Percentiles rank a stretch among this genome's conserved stretches.
Conservation (phyloP, 2,329 filamentous ascomycete genomes). For the Verticillium albo-atrum region DNA sequence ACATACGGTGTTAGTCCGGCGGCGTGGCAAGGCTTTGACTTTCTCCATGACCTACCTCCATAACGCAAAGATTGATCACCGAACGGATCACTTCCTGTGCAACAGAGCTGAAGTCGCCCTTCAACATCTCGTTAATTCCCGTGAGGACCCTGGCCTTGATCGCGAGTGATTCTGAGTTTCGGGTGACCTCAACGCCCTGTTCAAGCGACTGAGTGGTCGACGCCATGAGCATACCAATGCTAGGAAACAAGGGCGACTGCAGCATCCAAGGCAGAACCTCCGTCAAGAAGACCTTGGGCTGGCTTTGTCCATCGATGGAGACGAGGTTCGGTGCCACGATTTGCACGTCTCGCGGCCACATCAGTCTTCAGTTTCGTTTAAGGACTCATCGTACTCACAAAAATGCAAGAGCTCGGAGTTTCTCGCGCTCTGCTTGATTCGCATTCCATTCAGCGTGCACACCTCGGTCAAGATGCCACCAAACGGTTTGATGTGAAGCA, state of each 20-base stretch:
- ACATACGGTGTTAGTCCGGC: neutral
- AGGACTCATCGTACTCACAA: conserved; percentile 12
- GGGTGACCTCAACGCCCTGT: conserved; percentile 11
- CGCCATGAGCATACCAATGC: conserved; percentile 22
- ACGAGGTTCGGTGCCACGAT: conserved; percentile 23
- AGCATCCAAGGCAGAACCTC: conserved; percentile 23
- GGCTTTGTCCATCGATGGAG: conserved; percentile 22
- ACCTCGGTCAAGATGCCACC: conserved; percentile 15
- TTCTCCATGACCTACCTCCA: conserved; percentile 15
- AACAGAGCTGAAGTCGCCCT: conserved; percentile 11
- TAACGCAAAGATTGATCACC: conserved; percentile 23
- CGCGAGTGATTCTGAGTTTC: conserved; percentile 18
- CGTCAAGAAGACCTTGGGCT: conserved; percentile 15
- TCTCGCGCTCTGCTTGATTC: conserved; percentile 14
- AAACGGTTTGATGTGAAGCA: conserved; percentile 10
- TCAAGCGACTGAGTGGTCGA: conserved; percentile 21
- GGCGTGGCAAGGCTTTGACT: neutral
- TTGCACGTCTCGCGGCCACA: conserved; percentile 12
- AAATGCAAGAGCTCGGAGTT: conserved; percentile 21
- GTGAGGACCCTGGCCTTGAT: conserved; percentile 19
- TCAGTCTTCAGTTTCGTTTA: neutral
- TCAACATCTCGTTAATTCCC: conserved; percentile 20
- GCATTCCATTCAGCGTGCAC: conserved; percentile 33
- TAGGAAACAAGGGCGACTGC: conserved; percentile 23
- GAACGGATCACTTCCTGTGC: conserved; percentile 20